These are phyloP conservation scores for Taphrina betulina DNA, from an alignment of 1,139 yeast species.

Conservation along the genomic window DNA sequence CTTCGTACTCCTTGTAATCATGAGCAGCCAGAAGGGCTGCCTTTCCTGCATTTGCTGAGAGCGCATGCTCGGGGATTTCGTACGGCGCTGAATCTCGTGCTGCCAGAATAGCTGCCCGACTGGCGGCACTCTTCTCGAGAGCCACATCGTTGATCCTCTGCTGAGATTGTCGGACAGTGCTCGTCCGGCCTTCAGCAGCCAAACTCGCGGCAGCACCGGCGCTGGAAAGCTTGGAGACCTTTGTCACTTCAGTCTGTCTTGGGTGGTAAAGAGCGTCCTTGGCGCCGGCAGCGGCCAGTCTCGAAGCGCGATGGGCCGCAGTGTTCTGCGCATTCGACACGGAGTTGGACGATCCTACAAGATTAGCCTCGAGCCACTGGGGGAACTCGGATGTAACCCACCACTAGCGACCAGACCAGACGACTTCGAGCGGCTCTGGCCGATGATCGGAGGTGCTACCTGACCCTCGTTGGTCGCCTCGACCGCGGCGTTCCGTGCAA, in stretches of 20 bases:
- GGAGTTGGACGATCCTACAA: conserved; percentile 6
- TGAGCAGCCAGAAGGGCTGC: conserved; percentile 26
- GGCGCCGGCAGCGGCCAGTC: conserved; percentile 27
- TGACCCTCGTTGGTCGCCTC: background rate
- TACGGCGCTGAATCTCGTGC: conserved; percentile 23
- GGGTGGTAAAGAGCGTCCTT: conserved; percentile 23
- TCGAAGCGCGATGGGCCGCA: conserved; percentile 27
- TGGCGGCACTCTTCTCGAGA: conserved; percentile 9
- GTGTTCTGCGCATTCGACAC: conserved; percentile 8
- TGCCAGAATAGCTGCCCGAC: conserved; percentile 26
- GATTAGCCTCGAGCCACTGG: no score
- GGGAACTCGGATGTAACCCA: no score
- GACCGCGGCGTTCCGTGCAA: conserved; percentile 2
- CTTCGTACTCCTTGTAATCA: conserved; percentile 24
- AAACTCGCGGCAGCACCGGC: conserved; percentile 29
- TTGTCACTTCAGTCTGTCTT: background rate
- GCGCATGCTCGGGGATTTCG: conserved; percentile 14
- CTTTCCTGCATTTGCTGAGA: conserved; percentile 25
- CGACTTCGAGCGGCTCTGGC: no score
- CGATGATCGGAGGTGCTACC: background rate
- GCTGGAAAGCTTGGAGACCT: conserved; percentile 14
- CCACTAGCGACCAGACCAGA: conserved; percentile 11
- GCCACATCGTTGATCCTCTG: conserved; percentile 3
- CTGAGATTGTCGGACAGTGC: conserved; percentile 5
- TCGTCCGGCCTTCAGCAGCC: conserved; percentile 13